Conservation (phyloP, 2,329 filamentous ascomycete species). For the Aspergillus brunneoviolaceus region DNA sequence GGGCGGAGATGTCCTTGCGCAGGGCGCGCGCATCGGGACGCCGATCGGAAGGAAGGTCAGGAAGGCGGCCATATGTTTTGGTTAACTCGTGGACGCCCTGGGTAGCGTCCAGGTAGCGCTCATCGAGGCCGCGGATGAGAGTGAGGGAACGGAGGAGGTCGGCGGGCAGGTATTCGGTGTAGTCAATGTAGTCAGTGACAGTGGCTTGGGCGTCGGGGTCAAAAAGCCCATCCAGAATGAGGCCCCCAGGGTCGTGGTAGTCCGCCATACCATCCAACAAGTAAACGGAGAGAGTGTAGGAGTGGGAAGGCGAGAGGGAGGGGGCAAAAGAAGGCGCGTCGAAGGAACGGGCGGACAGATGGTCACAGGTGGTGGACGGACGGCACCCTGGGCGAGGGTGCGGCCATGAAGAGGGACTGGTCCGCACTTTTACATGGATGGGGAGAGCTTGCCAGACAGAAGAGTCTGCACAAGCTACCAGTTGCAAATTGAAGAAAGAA, state of each 20-base stretch:
- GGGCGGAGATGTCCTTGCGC: conserved; percentile 57
- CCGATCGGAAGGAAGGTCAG: conserved; percentile 47
- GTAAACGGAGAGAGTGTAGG: conserved; percentile 19
- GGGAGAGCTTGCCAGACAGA: conserved; percentile 11
- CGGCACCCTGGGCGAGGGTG: conserved; percentile 23
- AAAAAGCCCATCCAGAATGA: conserved; percentile 50
- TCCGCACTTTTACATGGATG: conserved; percentile 19
- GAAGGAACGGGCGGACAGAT: conserved; percentile 16
- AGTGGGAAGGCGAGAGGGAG: conserved; percentile 15
- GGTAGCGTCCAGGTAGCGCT: conserved; percentile 45
- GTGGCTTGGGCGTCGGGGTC: conserved; percentile 66
- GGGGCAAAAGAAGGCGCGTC: conserved; percentile 8
- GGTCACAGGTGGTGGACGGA: conserved; percentile 19
- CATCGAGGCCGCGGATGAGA: conserved; percentile 55
- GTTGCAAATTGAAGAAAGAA: conserved; percentile 9
- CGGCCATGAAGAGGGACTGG: conserved; percentile 20
- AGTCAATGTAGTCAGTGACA: conserved; percentile 67
- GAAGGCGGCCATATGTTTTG: conserved; percentile 49
- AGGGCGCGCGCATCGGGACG: conserved; percentile 54
- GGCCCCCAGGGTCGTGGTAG: conserved; percentile 43
- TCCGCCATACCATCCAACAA: conserved; percentile 39
- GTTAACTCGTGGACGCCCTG: conserved; percentile 44
- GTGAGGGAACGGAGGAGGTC: conserved; percentile 64
- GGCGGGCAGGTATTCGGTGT: conserved; percentile 67
- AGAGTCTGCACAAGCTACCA: conserved; percentile 6